Evolutionary conservation across 768 basidiomycete species (phyloP), one percentile per base, ranked within the genome.

Genomic region (Holtermanniella nyarrowii): DNA sequence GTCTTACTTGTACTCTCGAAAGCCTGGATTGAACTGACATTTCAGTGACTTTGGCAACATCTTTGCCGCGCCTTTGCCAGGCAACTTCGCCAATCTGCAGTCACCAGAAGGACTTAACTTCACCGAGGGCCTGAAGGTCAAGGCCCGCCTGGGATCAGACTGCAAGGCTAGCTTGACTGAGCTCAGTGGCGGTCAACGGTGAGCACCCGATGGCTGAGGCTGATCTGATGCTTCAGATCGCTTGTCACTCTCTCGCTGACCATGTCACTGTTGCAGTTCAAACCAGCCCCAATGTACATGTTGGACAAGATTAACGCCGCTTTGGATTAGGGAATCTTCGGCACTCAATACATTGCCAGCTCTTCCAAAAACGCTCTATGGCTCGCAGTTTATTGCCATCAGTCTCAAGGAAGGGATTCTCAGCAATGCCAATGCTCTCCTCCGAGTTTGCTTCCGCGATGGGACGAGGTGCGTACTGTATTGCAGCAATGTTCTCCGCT

Each of bases 151-250:
- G 1, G 95, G 95, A 10, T 82, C 77, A 24, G 89, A 97, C 0
- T 99, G 95, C 95, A 99, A 99, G 71, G 87, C 90, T 61, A 89
- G 87, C 68, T 76, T 99, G 68, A 99, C 93, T 0, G 95, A 99
- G 67, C 76, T 99, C 48, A 93, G 88, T 61, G 95, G 95, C 53
- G 95, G 95, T 11, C 95, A 99, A 76, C 76, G 95, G 88, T 90
- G 55, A 53, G 82, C 49, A 24, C 70, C 14, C n/a, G 42, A 4
- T 41, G 11, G 26, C 52, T 42, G 21, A 7, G 26, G 18, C 18
- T 21, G 14, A 37, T 45, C 26, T 23, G 23, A 4, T 40, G 21
- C n/a, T n/a, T n/a, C 60, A 97, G 91, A 58, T 99, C 95, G 0
- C 79, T 99, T 57, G 97, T 99, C 65, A 95, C 95, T 0, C 79